These are phyloP conservation scores for Schizosaccharomyces lindneri DNA, from an alignment of 805 yeast species.

Conservation along the genomic window DNA sequence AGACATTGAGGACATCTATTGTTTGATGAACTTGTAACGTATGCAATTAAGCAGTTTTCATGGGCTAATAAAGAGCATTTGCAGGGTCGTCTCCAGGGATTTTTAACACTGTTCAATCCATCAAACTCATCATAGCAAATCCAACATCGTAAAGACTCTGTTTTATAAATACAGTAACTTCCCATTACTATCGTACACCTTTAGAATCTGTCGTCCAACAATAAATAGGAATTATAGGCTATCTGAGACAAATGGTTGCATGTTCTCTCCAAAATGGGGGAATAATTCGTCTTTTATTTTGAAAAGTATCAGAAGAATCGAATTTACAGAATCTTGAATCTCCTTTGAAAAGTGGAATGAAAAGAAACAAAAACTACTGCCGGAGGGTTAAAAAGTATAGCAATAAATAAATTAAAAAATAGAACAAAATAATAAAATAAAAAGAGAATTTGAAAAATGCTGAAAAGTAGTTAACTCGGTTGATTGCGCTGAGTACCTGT, in stretches of 20 bases:
- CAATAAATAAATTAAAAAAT: no score
- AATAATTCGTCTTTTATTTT: no score
- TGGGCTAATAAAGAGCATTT: not conserved
- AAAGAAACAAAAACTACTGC: no score
- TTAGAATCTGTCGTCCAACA: no score
- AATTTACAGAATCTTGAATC: no score
- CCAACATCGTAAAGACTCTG: not conserved
- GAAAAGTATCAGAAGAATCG: no score
- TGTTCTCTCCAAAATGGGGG: not conserved
- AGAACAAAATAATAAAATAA: no score
- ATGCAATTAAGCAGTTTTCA: not conserved
- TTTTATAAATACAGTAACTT: not conserved
- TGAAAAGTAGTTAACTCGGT: no score
- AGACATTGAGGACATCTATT: not conserved
- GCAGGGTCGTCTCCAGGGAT: not conserved
- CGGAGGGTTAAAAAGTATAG: no score
- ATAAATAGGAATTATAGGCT: not conserved
- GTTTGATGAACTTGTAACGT: not conserved
- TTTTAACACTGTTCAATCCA: not conserved
- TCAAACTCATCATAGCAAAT: not conserved
- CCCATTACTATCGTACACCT: not conserved
- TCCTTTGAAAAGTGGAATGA: no score
- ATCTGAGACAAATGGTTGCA: not conserved
- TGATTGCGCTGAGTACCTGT: no score
- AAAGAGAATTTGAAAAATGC: no score